Conservation (phyloP, 2,329 filamentous ascomycete species). For the Peltaster fructicola region DNA sequence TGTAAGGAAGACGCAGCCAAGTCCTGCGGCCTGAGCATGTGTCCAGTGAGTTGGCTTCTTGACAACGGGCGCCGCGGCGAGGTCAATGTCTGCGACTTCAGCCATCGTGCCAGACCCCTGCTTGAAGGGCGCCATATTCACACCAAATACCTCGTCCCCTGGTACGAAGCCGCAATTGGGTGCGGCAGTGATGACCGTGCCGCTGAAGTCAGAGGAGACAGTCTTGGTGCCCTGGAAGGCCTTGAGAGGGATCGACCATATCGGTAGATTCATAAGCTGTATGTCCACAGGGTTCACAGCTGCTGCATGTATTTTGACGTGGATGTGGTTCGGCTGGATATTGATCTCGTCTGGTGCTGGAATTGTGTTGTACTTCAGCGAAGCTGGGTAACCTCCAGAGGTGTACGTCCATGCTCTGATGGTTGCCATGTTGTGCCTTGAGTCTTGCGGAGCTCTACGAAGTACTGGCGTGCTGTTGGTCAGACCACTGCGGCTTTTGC, state of each 20-base stretch:
- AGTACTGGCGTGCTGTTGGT: background rate
- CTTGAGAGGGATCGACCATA: conserved; percentile 10
- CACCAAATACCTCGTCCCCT: conserved; percentile 18
- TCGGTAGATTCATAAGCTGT: conserved; percentile 19
- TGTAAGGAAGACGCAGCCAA: conserved; percentile 18
- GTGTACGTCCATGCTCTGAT: conserved; percentile 19
- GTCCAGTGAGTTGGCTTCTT: conserved; percentile 16
- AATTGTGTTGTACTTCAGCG: conserved; percentile 12
- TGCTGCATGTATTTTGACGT: conserved; percentile 16
- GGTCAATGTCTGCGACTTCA: conserved; percentile 14
- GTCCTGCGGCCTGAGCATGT: conserved; percentile 15
- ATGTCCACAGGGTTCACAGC: conserved; percentile 21
- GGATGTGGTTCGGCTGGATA: conserved; percentile 11
- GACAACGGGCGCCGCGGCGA: conserved; percentile 9
- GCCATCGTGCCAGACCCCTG: conserved; percentile 13
- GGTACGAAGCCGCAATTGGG: conserved; percentile 11
- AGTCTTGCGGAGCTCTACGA: background rate
- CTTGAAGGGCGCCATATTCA: conserved; percentile 13
- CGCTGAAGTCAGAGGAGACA: conserved; percentile 18
- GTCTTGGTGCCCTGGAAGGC: conserved; percentile 11
- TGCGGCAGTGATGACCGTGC: conserved; percentile 11
- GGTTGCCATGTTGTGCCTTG: background rate
- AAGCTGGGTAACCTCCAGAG: conserved; percentile 14
- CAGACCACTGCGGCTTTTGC: too few relatives aligned
- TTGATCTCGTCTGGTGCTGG: conserved; percentile 8